Percentiles rank a stretch among this genome's conserved stretches.
These are phyloP conservation scores for Xylaria scruposa DNA, from an alignment of 495 filamentous ascomycete species.

Conservation along the genomic window DNA sequence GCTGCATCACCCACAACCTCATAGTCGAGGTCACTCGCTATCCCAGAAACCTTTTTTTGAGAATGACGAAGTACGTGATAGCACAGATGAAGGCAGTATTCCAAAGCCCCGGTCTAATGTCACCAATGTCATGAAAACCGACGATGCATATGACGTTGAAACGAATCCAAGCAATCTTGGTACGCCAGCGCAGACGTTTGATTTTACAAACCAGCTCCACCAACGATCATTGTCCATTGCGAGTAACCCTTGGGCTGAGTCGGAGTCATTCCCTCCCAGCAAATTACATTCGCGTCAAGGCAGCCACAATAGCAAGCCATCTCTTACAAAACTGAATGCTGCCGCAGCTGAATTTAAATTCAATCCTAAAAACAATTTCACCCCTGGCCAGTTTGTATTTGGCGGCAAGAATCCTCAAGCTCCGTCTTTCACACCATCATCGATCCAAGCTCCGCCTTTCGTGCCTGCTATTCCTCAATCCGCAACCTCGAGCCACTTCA, in stretches of 20 bases:
- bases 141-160: conserved; percentile 72
- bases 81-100: conserved; percentile 44
- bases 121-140: conserved; percentile 38
- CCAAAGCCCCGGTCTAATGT: conserved; percentile 39
- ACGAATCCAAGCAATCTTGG: conserved; percentile 78
- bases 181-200: conserved; percentile 59
- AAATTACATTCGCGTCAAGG: conserved; percentile 40
- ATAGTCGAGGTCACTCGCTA: conserved; percentile 64
- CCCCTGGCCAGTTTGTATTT: conserved; percentile 63
- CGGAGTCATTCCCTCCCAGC: conserved; percentile 44
- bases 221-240: conserved; percentile 50
- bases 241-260: conserved; percentile 60
- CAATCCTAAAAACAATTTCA: conserved; percentile 69
- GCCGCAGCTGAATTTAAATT: conserved; percentile 87
- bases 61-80: conserved; percentile 42
- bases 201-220: conserved; percentile 48
- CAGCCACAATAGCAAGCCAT: conserved; percentile 68
- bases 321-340: conserved; percentile 81
- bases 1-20: conserved; percentile 66
- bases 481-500: conserved; percentile 47
- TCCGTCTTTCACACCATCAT: conserved; percentile 42
- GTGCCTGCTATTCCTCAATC: conserved; percentile 41
- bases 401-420: conserved; percentile 63
- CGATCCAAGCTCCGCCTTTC: conserved; percentile 39
- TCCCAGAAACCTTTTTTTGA: conserved; percentile 61